These are phyloP conservation scores for Russula abietina DNA, from an alignment of 768 basidiomycete genomes.

Conservation along the genomic window DNA sequence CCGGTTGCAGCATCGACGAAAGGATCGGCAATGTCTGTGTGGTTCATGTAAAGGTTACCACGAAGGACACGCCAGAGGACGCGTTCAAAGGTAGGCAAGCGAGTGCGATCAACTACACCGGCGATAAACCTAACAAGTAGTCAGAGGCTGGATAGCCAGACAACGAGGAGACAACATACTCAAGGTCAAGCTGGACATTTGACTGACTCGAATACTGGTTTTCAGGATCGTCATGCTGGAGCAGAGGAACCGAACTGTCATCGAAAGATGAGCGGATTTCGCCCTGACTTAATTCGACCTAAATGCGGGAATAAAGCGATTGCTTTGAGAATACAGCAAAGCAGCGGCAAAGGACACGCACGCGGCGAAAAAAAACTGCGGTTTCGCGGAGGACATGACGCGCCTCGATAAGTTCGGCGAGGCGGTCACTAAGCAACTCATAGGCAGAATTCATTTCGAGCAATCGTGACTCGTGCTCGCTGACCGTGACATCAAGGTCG, in stretches of 20 bases:
- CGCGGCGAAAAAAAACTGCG: slow-evolving; percentile 91
- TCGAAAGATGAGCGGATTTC: slow-evolving; percentile 89
- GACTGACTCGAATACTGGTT: slow-evolving; percentile 44
- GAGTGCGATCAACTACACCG: slow-evolving; percentile 89
- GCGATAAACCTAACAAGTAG: slow-evolving; percentile 71
- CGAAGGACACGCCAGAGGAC: slow-evolving; percentile 97
- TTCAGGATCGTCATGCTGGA: slow-evolving; percentile 87
- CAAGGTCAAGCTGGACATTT: slow-evolving; percentile 74
- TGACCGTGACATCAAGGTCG: slow-evolving; percentile 81
- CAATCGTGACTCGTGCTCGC: slow-evolving; percentile 80
- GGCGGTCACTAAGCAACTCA: slow-evolving; percentile 78
- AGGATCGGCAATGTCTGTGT: slow-evolving; percentile 88
- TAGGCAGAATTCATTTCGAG: slow-evolving; percentile 91
- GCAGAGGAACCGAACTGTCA: slow-evolving; percentile 82
- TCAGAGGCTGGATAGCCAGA: slow-evolving; percentile 1
- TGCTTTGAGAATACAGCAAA: neutral
- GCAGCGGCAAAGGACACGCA: slow-evolving; percentile 30
- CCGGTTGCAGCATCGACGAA: slow-evolving; percentile 85
- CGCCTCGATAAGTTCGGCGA: slow-evolving; percentile 85
- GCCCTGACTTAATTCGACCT: slow-evolving; percentile 74
- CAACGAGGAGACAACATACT: slow-evolving; percentile 44
- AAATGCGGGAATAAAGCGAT: neutral
- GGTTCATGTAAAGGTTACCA: slow-evolving; percentile 99
- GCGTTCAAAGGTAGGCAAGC: slow-evolving; percentile 91
- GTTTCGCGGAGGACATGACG: slow-evolving; percentile 93